Percentiles rank a stretch among this genome's conserved stretches.
phyloP scores from a whole-genome alignment of 2,329 filamentous ascomycete genomes.

The Diaporthe eres region DNA sequence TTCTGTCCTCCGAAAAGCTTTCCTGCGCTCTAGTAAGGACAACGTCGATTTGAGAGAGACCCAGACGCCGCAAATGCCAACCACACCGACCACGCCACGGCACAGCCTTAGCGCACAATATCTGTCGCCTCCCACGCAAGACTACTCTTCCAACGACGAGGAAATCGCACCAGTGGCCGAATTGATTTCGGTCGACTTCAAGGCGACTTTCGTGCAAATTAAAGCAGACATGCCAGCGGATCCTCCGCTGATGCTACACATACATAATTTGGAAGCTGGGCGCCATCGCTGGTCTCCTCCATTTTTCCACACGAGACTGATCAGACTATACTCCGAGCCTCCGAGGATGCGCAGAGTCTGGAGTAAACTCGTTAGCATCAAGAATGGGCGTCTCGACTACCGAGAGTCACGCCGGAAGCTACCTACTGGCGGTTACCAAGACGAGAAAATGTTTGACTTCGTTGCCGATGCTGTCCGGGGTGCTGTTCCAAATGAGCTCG shows the following conservation, averaged over 20 bases:
- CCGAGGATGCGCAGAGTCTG: slow-evolving; percentile 87
- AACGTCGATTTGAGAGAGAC: slow-evolving; percentile 47
- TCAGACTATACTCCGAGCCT: slow-evolving; percentile 89
- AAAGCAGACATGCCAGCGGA: slow-evolving; percentile 92
- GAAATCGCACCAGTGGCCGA: slow-evolving; percentile 65
- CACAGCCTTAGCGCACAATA: slow-evolving; percentile 45
- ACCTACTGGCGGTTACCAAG: slow-evolving; percentile 67
- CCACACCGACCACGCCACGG: slow-evolving; percentile 44
- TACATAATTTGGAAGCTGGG: slow-evolving; percentile 86
- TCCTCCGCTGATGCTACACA: slow-evolving; percentile 90
- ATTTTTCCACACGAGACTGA: slow-evolving; percentile 81
- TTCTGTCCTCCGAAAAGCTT: slow-evolving; percentile 80
- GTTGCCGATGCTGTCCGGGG: slow-evolving; percentile 88
- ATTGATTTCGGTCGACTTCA: slow-evolving; percentile 85
- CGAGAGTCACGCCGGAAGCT: slow-evolving; percentile 81
- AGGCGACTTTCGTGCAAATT: slow-evolving; percentile 84
- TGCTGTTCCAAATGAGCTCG: slow-evolving; percentile 90
- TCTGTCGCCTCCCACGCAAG: slow-evolving; percentile 57
- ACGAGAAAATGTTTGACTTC: slow-evolving; percentile 88
- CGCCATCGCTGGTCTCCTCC: slow-evolving; percentile 90
- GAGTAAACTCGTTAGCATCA: slow-evolving; percentile 89
- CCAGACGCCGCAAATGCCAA: slow-evolving; percentile 46
- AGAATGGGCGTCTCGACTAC: slow-evolving; percentile 83
- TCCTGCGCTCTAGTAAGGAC: slow-evolving; percentile 67
- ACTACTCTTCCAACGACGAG: slow-evolving; percentile 52